Evolutionary conservation across 257 asterid genomes (phyloP), one percentile per base, ranked within the genome.

Genomic region (Ajuga chamaepitys): DNA sequence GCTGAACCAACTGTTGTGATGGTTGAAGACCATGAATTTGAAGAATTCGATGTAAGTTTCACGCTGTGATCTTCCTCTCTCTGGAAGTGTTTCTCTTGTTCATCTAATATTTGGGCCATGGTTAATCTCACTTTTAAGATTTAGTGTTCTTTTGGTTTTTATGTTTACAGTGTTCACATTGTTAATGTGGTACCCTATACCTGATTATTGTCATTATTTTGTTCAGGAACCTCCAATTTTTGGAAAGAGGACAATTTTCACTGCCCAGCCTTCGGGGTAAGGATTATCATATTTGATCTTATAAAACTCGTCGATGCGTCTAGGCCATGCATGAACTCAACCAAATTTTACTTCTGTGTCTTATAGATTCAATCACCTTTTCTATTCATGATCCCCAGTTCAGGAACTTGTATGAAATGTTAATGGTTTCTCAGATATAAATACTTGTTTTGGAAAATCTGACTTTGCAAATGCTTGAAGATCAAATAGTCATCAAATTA

Each of bases 161-260:
- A 44, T 16, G 45, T 58, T 44, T 55, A 18, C 17, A 34, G 7
- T 64, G 58, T 35, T 20, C 38, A 63, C 14, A 40, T 45, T 10
- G 26, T 20, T 34, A 20, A 1, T 63, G 7, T 44, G 32, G 50
- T 60, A 20, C 46, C 73, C 25, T 35, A 4, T 51, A 22, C 28
- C 46, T 75, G 24, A 58, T 60, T 70, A 18, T 59, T 69, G 11
- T 30, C 9, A 21, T 71, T 65, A 35, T 48, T 50, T 56, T 51
- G 63, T 38, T 35, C 73, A 93, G 98, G 97, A 89, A 75, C 96
- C 98, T 58, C 98, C 98, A 2, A 58, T 93, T 16, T 83, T 93
- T 62, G 98, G 97, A 53, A 93, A 93, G 89, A 81, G 77, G 85
- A 89, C 97, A 25, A 62, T 85, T 68, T 85, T 93, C 79, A 87